Evolutionary conservation across 1,139 yeast species (phyloP), one percentile per base, ranked within the genome.

Genomic region (Yamadazyma friedrichii): DNA sequence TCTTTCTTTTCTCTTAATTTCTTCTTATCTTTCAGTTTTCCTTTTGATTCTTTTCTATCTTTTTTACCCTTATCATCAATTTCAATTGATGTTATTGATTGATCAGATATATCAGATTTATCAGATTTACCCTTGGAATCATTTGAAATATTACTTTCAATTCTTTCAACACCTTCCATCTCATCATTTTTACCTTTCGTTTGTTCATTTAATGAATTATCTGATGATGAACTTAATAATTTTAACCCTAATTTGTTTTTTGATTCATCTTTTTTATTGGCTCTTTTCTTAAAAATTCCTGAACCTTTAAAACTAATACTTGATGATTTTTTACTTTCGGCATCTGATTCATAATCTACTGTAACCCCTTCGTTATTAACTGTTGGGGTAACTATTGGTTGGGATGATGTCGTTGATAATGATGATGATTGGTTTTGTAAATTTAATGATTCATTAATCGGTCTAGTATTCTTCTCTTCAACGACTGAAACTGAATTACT

Each of bases 341-440:
- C 44, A 42, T 65, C 70, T 4, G 63, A 56, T 34, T 67, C 70
- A 47, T 61, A 56, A 41, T 62, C 68, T 9, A 24, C 55, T 1
- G 61, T 53, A 1, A 55, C 64, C 2, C 64, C 65, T 8, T 58
- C 47, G 24, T 56, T 55, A 28, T 35, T 35, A 9, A 48, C 47
- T 4, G 3, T 8, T 26, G 36, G 31, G 4, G 12, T 26, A 10
- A 10, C n/a, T 10, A 4, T 5, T 26, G 11, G n/a, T 32, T 22
- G 20, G n/a, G 9, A 4, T n/a, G 30, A n/a, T n/a, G 30, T n/a
- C 6, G n/a, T 27, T n/a, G 15, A 27, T 27, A 12, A 27, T 11
- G 15, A n/a, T n/a, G n/a, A n/a, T 4, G 15, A 4, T 27, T n/a
- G 15, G n/a, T 11, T 27, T 11, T 11, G 15, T n/a, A 13, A 27